Percentiles rank a stretch among this genome's conserved stretches.
Evolutionary conservation across 495 filamentous ascomycete genomes (phyloP).

Genomic region (Bacidia rubella): DNA sequence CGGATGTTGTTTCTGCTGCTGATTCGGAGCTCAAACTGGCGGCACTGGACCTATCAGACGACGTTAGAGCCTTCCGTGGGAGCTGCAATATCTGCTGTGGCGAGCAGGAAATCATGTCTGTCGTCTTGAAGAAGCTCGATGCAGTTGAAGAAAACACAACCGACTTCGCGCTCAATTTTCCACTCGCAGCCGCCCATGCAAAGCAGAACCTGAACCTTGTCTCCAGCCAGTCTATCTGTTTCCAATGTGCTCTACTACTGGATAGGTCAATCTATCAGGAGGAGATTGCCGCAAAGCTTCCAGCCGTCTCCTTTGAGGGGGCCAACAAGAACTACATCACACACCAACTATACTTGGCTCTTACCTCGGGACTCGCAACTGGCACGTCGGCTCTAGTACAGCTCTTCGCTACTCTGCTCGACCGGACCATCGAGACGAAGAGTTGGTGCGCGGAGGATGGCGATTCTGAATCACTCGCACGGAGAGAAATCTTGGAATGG

Average conservation of each 20-base stretch:
- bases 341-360: slow-evolving; percentile 19
- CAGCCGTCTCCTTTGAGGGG: slow-evolving; percentile 14
- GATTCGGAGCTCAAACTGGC: slow-evolving; percentile 11
- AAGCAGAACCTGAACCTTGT: slow-evolving; percentile 21
- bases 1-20: slow-evolving; percentile 17
- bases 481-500: slow-evolving; percentile 19
- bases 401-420: slow-evolving; percentile 24
- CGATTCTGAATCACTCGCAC: slow-evolving; percentile 14
- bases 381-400: slow-evolving; percentile 19
- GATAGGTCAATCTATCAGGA: slow-evolving; percentile 20
- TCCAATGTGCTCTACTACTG: slow-evolving; percentile 20
- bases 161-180: slow-evolving; percentile 20
- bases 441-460: slow-evolving; percentile 19
- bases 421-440: slow-evolving; percentile 21
- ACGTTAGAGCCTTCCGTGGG: slow-evolving; percentile 17
- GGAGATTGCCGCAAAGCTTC: slow-evolving; percentile 5
- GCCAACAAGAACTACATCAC: slow-evolving; percentile 21
- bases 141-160: slow-evolving; percentile 16
- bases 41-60: slow-evolving; percentile 8
- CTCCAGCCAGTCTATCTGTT: slow-evolving; percentile 21
- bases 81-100: slow-evolving; percentile 27
- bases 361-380: slow-evolving; percentile 14
- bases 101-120: slow-evolving; percentile 21
- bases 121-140: slow-evolving; percentile 24
- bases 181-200: slow-evolving; percentile 18